phyloP scores from a whole-genome alignment of 1,284 basidiomycete species.

The Trametes pubescens region DNA sequence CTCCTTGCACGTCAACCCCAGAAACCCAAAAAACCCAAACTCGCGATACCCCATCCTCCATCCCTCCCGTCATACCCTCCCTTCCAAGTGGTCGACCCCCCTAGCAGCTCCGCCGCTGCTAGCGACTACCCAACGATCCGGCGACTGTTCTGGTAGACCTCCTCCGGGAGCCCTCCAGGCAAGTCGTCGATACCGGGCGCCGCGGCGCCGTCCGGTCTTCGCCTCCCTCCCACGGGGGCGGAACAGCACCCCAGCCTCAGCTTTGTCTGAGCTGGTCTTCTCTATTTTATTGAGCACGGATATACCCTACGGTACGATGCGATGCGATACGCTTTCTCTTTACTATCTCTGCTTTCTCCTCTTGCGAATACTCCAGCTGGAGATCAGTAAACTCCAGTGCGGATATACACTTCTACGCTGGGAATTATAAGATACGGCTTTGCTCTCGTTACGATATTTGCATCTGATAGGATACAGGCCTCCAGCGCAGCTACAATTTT shows the following conservation, averaged over 20 bases:
- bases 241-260: background rate
- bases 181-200: slow-evolving; percentile 7
- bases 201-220: slow-evolving; percentile 1
- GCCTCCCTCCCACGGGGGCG: background rate
- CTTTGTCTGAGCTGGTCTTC: background rate
- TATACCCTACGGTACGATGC: background rate
- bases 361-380: background rate
- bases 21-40: background rate
- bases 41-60: background rate
- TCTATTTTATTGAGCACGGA: background rate
- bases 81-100: background rate
- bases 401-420: background rate
- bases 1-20: background rate
- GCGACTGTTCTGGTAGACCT: slow-evolving; percentile 2
- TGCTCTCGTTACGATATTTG: background rate
- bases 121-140: slow-evolving; percentile 1
- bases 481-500: background rate
- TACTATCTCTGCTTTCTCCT: background rate
- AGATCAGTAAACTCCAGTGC: background rate
- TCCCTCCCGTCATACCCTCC: background rate
- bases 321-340: slow-evolving; percentile 1
- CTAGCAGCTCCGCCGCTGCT: slow-evolving; percentile 3
- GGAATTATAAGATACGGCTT: background rate
- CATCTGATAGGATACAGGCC: background rate
- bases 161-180: background rate